These are phyloP conservation scores for Ceratocystis eucalypticola DNA, from an alignment of 2,329 filamentous ascomycete genomes.

Conservation along the genomic window DNA sequence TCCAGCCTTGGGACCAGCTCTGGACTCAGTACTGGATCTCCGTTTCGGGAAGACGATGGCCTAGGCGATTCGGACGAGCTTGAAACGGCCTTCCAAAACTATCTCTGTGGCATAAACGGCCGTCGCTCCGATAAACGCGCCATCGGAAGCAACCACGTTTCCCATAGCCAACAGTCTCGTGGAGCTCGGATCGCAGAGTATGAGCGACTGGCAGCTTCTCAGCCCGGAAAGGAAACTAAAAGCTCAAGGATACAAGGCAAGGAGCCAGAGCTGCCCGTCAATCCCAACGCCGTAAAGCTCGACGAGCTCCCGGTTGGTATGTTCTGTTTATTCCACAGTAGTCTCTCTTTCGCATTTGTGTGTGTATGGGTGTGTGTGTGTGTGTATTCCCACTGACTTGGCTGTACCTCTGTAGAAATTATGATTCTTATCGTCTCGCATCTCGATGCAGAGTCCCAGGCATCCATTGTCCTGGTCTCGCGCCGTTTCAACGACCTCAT, in stretches of 20 bases:
- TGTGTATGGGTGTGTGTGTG: conserved; percentile 23
- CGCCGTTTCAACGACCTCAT: conserved; percentile 76
- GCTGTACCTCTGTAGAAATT: conserved; percentile 53
- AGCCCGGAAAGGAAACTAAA: neutral
- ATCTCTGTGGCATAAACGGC: conserved; percentile 4
- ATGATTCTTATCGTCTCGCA: conserved; percentile 85
- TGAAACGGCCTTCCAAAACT: conserved; percentile 8
- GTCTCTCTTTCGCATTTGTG: conserved; percentile 9
- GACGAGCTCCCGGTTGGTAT: conserved; percentile 8
- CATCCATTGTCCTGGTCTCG: conserved; percentile 71
- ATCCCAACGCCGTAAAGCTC: neutral
- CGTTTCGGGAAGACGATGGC: neutral
- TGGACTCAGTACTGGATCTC: neutral
- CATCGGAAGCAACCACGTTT: neutral
- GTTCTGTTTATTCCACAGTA: neutral
- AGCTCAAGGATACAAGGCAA: neutral
- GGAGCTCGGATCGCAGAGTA: neutral
- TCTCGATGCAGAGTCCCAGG: conserved; percentile 71
- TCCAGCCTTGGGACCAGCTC: neutral
- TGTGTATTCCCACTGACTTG: neutral
- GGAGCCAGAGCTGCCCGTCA: neutral
- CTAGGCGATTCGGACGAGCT: conserved; percentile 3
- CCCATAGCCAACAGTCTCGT: neutral
- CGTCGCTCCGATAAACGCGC: neutral
- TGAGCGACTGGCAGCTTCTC: neutral